These are phyloP conservation scores for Coemansia sp. DNA, from an alignment of 192 early-diverging fungal genomes.

Conservation along the genomic window DNA sequence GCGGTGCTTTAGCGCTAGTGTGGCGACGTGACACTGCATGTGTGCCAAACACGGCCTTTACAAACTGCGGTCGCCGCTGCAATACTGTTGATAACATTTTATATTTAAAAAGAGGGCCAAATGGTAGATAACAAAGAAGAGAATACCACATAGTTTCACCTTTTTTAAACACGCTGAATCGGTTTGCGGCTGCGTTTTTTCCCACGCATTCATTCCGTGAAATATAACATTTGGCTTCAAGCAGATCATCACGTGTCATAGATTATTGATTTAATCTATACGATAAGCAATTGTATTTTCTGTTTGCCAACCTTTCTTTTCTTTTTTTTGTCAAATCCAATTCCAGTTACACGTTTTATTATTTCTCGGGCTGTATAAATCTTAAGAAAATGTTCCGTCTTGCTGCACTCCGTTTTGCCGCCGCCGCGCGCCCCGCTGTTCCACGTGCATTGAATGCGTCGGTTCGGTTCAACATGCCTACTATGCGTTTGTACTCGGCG, in stretches of 20 bases:
- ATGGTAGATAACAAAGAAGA: neutral
- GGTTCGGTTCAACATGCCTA: neutral
- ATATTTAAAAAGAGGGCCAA: neutral
- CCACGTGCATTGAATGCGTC: slow-evolving; percentile 1
- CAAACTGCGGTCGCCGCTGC: neutral
- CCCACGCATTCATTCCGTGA: too few relatives aligned
- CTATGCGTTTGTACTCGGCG: slow-evolving; percentile 71
- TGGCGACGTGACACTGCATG: neutral
- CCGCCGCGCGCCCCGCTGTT: neutral
- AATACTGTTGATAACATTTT: neutral
- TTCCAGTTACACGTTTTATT: neutral
- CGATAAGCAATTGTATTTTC: neutral
- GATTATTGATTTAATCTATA: neutral
- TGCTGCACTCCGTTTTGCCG: slow-evolving; percentile 26
- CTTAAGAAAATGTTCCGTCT: slow-evolving; percentile 34
- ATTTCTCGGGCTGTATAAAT: slow-evolving; percentile 1
- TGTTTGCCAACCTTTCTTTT: neutral
- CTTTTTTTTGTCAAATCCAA: neutral
- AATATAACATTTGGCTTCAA: too few relatives aligned
- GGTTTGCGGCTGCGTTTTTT: too few relatives aligned
- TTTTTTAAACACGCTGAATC: neutral
- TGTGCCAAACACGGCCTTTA: neutral
- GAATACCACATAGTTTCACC: neutral
- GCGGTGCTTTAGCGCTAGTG: slow-evolving; percentile 41
- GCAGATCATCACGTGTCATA: neutral